Evolutionary conservation across 345 rosid genomes (phyloP), one percentile per base, ranked within the genome.

Genomic region (Citrus cavaleriei): DNA sequence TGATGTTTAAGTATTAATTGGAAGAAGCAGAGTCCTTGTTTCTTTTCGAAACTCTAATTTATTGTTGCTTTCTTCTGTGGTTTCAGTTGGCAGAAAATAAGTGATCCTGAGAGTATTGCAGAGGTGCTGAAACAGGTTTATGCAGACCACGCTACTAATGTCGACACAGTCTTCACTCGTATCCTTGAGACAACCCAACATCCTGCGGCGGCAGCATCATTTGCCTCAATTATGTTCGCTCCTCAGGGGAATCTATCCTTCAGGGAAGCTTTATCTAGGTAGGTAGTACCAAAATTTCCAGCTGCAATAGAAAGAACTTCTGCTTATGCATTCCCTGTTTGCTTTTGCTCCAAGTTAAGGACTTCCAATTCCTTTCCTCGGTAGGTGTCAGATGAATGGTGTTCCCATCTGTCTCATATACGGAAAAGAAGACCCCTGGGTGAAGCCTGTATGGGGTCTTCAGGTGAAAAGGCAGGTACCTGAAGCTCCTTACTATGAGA

Each of bases 371-470:
- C 60, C 79, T 75, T 61, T 46, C 82, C 6, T 40, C 66, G 83
- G 62, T 75, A 95, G 98, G 88, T 91, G 97, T 79, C 89, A 82
- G 74, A 70, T 70, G 81, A 89, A 83, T 75, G 67, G 79, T 67
- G 86, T 92, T 73, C 91, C 94, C 0, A 78, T 93, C 84, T 93
- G 97, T 83, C 97, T 95, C 60, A 57, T 92, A 89, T 93, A 95
- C 46, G 99, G 99, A 79, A 95, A 85, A 86, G 97, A 95, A 83
- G 98, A 95, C 74, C 99, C 99, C 25, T 96, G 98, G 98, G 98
- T 93, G 83, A 90, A 79, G 85, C 99, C 99, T 13, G n/a, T 93
- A 9, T 93, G 97, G 98, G 98, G 94, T 46, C 90, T 80, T 80
- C 85, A 81, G 85, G 93, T 93, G 77, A 96, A 96, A 85, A 84